Base-by-base conservation (phyloP, 441 rosid species). In the Metrosideros polymorpha region DNA sequence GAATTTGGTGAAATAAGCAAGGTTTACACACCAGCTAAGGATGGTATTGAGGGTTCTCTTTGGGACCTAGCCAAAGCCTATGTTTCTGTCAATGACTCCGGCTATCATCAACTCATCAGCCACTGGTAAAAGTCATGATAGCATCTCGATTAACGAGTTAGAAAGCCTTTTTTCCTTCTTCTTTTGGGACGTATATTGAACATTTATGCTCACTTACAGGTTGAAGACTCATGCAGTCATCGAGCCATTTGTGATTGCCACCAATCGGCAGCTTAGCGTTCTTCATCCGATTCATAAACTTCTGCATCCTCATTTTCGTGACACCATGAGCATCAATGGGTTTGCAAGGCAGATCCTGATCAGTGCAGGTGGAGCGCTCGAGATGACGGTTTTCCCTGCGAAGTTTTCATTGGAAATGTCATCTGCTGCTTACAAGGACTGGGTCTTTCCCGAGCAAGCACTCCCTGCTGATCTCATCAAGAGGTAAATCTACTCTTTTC, bases 381-480 rank as follows among this genome's bases (percentile, higher is more conserved):
- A 87, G 86, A n/a, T 63, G 24, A 25, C 71, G 4, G 85, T 87
- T 82, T 53, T 56, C 39, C 84, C 86, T 1, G 82, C 59, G 0
- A 77, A 84, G 32, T 87, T 84, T 50, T 84, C 84, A 9, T n/a
- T 79, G 84, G 79, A 84, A 47, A 57, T 87, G 32, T 76, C 86
- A 17, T 84, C 32, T 50, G 84, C 51, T 32, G 89, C 86, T 49
- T 87, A 87, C 84, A 57, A 77, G 39, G 29, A 79, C 24, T 87
- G 89, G 89, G 79, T 45, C 45, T 90, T 90, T 32, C 89, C 87
- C 63, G 52, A 85, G 85, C 87, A 89, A 53, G 85, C 88, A 59
- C 85, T 87, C 35, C 89, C 89, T 29, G 86, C 86, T 53, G 92
- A 89, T 59, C 86, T 90, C 45, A 85, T 90, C 84, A 76, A 86